Evolutionary conservation across 129 eudicot species (phyloP).

Genomic region (Lactuca saligna): DNA sequence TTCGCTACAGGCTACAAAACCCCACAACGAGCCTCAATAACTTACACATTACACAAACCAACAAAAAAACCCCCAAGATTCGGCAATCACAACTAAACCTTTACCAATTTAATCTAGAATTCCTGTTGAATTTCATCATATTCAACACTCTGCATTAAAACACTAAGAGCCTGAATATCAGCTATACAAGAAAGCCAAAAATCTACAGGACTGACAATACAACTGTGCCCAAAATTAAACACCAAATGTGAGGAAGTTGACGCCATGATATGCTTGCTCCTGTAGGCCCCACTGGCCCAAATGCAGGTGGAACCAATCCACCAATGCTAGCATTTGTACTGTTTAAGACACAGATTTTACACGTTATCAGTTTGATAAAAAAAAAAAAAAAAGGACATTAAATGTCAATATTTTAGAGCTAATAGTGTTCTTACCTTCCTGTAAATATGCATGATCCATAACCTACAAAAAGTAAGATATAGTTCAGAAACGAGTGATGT

Average conservation of each 20-base stretch:
- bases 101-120: constrained; percentile 33
- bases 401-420: neutral
- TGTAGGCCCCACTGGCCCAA: constrained; percentile 64
- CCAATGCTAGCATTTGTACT: constrained; percentile 57
- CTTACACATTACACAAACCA: constrained; percentile 10
- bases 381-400: neutral
- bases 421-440: constrained; percentile 66
- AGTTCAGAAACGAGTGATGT: neutral
- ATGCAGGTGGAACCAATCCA: constrained; percentile 55
- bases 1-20: constrained; percentile 18
- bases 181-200: constrained; percentile 32
- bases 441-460: constrained; percentile 77
- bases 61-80: constrained; percentile 14
- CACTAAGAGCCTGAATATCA: constrained; percentile 21
- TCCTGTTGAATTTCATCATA: constrained; percentile 17
- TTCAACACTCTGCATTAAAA: constrained; percentile 20
- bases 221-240: constrained; percentile 29
- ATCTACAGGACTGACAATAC: constrained; percentile 26
- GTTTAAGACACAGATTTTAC: constrained; percentile 27
- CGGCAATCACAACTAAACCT: constrained; percentile 19
- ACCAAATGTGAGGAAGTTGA: constrained; percentile 27
- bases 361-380: constrained; percentile 7
- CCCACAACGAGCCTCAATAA: constrained; percentile 23
- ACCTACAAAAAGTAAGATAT: constrained; percentile 43
- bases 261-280: constrained; percentile 35